phyloP scores from a whole-genome alignment of 1,139 yeast genomes.

The Diutina mesorugosa region DNA sequence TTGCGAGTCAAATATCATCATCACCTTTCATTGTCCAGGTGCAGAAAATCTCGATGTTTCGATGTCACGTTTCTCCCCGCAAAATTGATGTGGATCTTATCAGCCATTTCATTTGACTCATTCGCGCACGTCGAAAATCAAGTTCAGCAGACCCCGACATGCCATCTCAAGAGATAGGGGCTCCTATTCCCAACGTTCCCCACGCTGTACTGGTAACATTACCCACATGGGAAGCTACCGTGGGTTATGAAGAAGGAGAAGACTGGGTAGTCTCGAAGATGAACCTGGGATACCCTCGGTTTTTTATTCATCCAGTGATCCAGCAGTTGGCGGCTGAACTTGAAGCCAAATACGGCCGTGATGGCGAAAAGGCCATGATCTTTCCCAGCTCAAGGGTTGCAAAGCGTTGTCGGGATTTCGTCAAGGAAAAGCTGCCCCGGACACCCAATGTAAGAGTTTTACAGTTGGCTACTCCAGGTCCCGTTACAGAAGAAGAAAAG shows the following conservation, averaged over 20 bases:
- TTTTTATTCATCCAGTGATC: constrained; percentile 65
- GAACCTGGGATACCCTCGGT: constrained; percentile 84
- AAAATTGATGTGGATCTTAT: no score
- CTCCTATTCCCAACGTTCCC: constrained; percentile 75
- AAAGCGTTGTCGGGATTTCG: constrained; percentile 71
- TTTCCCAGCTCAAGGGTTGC: constrained; percentile 75
- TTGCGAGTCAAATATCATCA: no score
- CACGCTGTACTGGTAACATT: constrained; percentile 91
- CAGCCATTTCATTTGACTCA: background rate
- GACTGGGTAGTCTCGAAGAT: constrained; percentile 71
- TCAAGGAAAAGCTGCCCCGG: constrained; percentile 26
- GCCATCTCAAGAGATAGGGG: constrained; percentile 48
- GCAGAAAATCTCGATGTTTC: no score
- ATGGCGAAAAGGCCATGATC: constrained; percentile 58
- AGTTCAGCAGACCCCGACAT: background rate
- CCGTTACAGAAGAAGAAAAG: constrained; percentile 43
- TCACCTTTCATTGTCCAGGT: no score
- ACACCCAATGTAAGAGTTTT: constrained; percentile 44
- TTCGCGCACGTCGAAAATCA: background rate
- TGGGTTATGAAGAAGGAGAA: constrained; percentile 86
- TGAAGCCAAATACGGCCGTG: constrained; percentile 58
- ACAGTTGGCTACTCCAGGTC: constrained; percentile 67
- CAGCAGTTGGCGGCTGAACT: constrained; percentile 42
- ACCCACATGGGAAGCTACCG: constrained; percentile 89
- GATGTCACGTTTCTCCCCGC: no score